Percentiles rank a stretch among this genome's conserved stretches.
These are phyloP conservation scores for Camillea tinctor DNA, from an alignment of 2,329 filamentous ascomycete genomes.

Conservation along the genomic window DNA sequence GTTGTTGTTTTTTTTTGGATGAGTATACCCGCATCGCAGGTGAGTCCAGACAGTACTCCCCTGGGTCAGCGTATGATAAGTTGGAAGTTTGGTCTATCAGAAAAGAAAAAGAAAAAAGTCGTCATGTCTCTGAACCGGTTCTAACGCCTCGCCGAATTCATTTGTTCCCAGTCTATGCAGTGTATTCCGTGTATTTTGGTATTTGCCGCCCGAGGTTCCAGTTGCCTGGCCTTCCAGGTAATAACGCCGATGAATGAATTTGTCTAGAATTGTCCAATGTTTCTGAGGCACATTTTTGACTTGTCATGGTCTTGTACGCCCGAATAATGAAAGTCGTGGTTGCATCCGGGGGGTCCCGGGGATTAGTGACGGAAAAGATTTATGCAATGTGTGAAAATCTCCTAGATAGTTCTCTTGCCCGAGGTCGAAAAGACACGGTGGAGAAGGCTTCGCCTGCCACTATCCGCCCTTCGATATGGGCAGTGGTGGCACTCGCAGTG, in stretches of 20 bases:
- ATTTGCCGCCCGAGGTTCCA: conserved; percentile 14
- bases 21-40: not conserved
- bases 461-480: conserved; percentile 28
- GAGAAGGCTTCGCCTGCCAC: conserved; percentile 36
- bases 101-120: not conserved
- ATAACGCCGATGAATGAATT: conserved; percentile 21
- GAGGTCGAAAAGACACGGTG: conserved; percentile 39
- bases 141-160: conserved; percentile 22
- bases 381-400: not conserved
- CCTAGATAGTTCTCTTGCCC: conserved; percentile 12
- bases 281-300: not conserved
- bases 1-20: not conserved
- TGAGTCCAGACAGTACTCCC: not conserved
- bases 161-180: conserved; percentile 19
- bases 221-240: conserved; percentile 19
- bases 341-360: not conserved
- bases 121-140: conserved; percentile 1
- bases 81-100: not conserved
- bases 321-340: not conserved
- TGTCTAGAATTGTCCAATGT: conserved; percentile 8
- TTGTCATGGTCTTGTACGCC: not conserved
- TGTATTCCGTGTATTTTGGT: conserved; percentile 18
- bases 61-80: not conserved
- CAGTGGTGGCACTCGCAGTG: conserved; percentile 22
- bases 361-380: not conserved